phyloP scores from a whole-genome alignment of 108 stramenopile genomes.

The Cylindrotheca fusiformis region DNA sequence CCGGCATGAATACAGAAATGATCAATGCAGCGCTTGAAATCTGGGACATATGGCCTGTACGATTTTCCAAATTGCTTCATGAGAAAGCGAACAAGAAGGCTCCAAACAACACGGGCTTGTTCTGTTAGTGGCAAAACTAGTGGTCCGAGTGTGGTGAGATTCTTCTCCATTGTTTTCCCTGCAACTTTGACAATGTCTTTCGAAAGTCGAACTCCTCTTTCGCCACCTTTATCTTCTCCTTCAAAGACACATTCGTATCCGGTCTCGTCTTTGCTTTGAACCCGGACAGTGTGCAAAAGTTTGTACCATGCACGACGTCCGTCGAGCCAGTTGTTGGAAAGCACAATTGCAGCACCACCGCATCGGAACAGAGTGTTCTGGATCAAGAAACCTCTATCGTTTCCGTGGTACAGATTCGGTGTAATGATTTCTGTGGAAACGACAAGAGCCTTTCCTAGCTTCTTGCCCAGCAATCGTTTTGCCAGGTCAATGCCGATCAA shows the following conservation, averaged over 20 bases:
- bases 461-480: constrained; percentile 73
- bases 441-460: constrained; percentile 84
- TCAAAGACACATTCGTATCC: constrained; percentile 94
- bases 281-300: constrained; percentile 93
- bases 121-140: constrained; percentile 91
- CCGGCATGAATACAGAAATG: constrained; percentile 99
- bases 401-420: constrained; percentile 96
- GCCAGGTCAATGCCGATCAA: constrained; percentile 92
- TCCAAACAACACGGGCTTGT: constrained; percentile 81
- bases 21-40: constrained; percentile 97
- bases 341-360: constrained; percentile 96
- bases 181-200: constrained; percentile 98
- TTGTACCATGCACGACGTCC: constrained; percentile 97
- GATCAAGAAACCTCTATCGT: constrained; percentile 91
- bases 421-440: constrained; percentile 97
- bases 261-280: constrained; percentile 86
- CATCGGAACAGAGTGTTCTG: constrained; percentile 98
- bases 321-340: constrained; percentile 93
- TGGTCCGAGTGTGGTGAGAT: constrained; percentile 94
- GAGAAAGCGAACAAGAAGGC: constrained; percentile 48
- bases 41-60: constrained; percentile 89
- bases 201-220: constrained; percentile 90
- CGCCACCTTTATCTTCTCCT: constrained; percentile 77
- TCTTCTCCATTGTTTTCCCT: constrained; percentile 96
- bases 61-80: constrained; percentile 50